These are phyloP conservation scores for Ramularia collo-cygni DNA, from an alignment of 2,329 filamentous ascomycete species.

Conservation along the genomic window DNA sequence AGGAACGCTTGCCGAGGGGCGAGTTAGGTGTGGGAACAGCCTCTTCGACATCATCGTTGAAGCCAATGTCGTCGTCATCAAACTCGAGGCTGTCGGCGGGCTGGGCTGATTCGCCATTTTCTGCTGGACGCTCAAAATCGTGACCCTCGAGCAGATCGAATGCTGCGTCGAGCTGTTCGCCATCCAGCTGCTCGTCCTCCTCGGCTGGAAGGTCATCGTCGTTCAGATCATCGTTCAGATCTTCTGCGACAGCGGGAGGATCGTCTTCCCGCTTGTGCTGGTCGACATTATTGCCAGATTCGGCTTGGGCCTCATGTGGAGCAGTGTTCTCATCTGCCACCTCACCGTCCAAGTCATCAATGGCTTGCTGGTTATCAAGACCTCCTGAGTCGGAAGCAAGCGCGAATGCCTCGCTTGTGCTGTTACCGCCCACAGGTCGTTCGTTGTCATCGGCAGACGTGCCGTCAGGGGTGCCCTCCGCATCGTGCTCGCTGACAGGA, in stretches of 20 bases:
- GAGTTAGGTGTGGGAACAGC: constrained; percentile 13
- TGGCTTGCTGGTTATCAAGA: background rate
- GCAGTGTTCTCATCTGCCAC: background rate
- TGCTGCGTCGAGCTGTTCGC: constrained; percentile 15
- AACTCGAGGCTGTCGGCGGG: constrained; percentile 1
- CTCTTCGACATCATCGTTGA: constrained; percentile 22
- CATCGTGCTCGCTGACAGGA: constrained; percentile 7
- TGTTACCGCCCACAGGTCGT: background rate
- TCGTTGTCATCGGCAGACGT: constrained; percentile 1
- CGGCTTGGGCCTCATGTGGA: background rate
- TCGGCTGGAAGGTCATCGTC: constrained; percentile 9
- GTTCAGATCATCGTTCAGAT: constrained; percentile 6
- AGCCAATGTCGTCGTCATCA: constrained; percentile 22
- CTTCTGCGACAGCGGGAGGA: constrained; percentile 8
- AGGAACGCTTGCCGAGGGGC: constrained; percentile 27
- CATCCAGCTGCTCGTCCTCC: constrained; percentile 17
- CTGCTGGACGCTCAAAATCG: constrained; percentile 13
- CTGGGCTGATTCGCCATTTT: constrained; percentile 6
- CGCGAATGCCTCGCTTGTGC: too few species aligned
- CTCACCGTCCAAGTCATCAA: background rate
- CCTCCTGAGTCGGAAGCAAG: background rate
- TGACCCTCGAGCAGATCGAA: constrained; percentile 18
- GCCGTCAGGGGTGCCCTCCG: constrained; percentile 5
- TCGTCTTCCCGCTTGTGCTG: constrained; percentile 3
- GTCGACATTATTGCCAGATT: constrained; percentile 4